phyloP scores from a whole-genome alignment of 305 asterid species.

The Fraxinus baroniana region DNA sequence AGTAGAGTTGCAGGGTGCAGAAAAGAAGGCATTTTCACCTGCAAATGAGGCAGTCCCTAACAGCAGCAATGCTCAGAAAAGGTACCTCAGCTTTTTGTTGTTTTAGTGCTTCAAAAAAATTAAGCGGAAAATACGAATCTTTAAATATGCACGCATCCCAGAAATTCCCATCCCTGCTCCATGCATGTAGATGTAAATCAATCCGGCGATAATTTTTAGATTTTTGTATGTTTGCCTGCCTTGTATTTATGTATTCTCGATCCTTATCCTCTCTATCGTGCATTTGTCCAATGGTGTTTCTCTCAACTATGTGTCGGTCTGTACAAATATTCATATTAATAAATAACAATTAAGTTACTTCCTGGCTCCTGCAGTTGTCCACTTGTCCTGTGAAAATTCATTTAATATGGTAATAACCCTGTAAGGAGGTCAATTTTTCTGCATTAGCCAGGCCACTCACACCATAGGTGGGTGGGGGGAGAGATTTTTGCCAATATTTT shows the following conservation, averaged over 20 bases:
- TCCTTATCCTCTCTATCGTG: slow-evolving; percentile 3
- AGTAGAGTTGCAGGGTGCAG: slow-evolving; percentile 28
- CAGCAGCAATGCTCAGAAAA: slow-evolving; percentile 67
- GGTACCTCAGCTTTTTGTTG: slow-evolving; percentile 49
- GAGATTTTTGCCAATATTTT: too few relatives aligned
- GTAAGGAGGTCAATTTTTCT: neutral
- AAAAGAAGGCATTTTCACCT: slow-evolving; percentile 59
- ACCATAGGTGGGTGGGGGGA: too few relatives aligned
- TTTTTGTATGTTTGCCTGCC: neutral
- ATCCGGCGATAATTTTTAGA: neutral
- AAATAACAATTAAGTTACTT: neutral
- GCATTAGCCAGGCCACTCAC: too few relatives aligned
- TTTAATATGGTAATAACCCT: neutral
- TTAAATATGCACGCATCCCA: slow-evolving; percentile 18
- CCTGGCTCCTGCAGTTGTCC: too few relatives aligned
- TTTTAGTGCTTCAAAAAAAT: neutral
- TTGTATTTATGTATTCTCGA: neutral
- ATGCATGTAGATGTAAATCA: neutral
- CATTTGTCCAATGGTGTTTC: neutral
- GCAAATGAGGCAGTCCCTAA: slow-evolving; percentile 57
- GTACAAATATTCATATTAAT: neutral
- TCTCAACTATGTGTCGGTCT: neutral
- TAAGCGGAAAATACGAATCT: neutral
- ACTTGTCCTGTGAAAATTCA: neutral
- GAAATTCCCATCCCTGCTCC: neutral